Conservation (phyloP, 176 grass and related monocot genomes). For the Rhynchospora tenuis region DNA sequence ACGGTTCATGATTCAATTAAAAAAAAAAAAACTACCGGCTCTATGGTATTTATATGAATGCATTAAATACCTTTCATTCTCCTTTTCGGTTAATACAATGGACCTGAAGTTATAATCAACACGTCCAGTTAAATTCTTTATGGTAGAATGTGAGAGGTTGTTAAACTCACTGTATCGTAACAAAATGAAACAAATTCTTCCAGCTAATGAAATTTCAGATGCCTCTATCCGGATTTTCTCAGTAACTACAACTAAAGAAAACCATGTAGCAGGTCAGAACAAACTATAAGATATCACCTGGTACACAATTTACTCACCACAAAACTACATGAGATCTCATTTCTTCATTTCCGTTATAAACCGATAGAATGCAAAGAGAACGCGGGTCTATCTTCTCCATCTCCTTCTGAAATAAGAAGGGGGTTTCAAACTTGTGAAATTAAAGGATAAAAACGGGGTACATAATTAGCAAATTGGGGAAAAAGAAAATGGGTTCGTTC, state of each 20-base stretch:
- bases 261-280: neutral
- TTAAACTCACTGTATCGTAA: neutral
- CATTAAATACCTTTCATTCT: neutral
- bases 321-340: neutral
- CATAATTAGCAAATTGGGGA: neutral
- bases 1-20: too few relatives aligned
- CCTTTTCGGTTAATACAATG: neutral
- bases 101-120: neutral
- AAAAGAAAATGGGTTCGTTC: neutral
- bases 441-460: neutral
- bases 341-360: neutral
- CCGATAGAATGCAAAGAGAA: neutral
- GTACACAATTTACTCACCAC: neutral
- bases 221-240: neutral
- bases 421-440: conserved; percentile 4
- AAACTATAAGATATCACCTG: neutral
- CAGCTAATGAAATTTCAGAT: neutral
- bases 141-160: neutral
- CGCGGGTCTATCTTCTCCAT: neutral
- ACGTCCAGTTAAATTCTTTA: neutral
- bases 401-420: conserved; percentile 16
- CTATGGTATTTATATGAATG: neutral
- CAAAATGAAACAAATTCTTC: conserved; percentile 5
- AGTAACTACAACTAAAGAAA: too few relatives aligned
- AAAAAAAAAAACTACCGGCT: too few relatives aligned